Evolutionary conservation across 2,329 filamentous ascomycete species (phyloP), one percentile per base, ranked within the genome.

Genomic region (Trematosphaeria pertusa): DNA sequence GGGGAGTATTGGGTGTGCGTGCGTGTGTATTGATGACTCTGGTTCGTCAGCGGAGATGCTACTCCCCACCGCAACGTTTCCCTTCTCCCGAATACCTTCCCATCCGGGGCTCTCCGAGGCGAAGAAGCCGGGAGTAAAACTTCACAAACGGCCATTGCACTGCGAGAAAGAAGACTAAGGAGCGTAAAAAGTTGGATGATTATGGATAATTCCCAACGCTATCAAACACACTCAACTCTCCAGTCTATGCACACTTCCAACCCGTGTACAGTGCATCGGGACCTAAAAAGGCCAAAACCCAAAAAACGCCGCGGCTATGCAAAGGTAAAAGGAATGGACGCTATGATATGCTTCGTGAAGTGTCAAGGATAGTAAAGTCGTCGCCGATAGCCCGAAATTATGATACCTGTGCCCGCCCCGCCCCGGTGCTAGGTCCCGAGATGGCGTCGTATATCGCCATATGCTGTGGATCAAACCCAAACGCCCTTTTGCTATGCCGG

Each of bases 271-370:
- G 24, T 7, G 24, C 12, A 28, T 28, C 24, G 24, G 12, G 3
- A 24, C 19, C 8, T 6, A 5, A 38, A 15, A 9, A 14, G 21
- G n/a, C 6, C 12, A n/a, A 10, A 28, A 15, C 36, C 18, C 8
- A 40, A 14, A 3, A 54, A 59, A 59, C 58, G 52, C 62, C 60
- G 34, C 28, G 49, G 54, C 57, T 58, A 61, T 62, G 61, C 61
- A 58, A 56, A 39, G 48, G 34, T 42, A 48, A 37, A 54, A 54
- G 36, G 56, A 54, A 37, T 58, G 54, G 20, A 52, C 33, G 40
- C 43, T 46, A 45, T 48, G 41, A 35, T 15, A 35, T 42, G 31
- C 20, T 22, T 41, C 35, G 24, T 33, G n/a, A n/a, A 30, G 34
- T 14, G 9, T 45, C 4, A 44, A 46, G 44, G 44, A 54, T 21